Evolutionary conservation across 192 early-diverging fungal species (phyloP).

Genomic region (Coemansia sp.): DNA sequence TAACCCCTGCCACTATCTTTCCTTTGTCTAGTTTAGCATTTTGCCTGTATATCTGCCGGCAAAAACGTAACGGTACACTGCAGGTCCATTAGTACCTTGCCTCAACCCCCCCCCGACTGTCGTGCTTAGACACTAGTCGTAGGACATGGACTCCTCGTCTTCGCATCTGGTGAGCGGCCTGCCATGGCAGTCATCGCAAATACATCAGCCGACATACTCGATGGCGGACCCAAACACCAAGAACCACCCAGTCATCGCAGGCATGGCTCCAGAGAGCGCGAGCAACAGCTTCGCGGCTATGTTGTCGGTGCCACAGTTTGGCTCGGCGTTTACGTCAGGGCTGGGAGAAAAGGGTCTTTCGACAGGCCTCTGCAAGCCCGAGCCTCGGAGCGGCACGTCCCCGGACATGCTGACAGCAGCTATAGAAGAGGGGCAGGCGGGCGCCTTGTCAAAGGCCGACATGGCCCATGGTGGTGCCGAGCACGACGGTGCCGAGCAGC

Average conservation of each 20-base stretch:
- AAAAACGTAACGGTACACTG: no score
- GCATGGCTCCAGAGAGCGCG: not conserved
- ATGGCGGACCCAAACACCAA: no score
- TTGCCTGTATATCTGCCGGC: no score
- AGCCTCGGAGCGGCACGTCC: not conserved
- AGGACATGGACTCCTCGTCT: slow-evolving; percentile 27
- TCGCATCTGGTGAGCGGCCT: slow-evolving; percentile 17
- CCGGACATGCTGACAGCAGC: not conserved
- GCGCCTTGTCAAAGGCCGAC: no score
- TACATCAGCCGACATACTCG: slow-evolving; percentile 10
- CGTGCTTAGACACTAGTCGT: no score
- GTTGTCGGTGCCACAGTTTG: not conserved
- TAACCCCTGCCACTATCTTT: no score
- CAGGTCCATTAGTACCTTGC: no score
- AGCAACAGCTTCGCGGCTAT: not conserved
- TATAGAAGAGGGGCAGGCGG: no score
- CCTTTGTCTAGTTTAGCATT: no score
- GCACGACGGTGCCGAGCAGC: slow-evolving; percentile 5
- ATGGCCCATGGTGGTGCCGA: no score
- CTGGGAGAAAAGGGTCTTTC: not conserved
- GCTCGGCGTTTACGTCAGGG: not conserved
- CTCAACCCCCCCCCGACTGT: no score
- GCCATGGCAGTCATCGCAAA: slow-evolving; percentile 31
- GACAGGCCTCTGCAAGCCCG: not conserved
- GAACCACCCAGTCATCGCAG: no score